These are phyloP conservation scores for Dendrobium huoshanense DNA, from an alignment of 106 monocot species.

Conservation along the genomic window DNA sequence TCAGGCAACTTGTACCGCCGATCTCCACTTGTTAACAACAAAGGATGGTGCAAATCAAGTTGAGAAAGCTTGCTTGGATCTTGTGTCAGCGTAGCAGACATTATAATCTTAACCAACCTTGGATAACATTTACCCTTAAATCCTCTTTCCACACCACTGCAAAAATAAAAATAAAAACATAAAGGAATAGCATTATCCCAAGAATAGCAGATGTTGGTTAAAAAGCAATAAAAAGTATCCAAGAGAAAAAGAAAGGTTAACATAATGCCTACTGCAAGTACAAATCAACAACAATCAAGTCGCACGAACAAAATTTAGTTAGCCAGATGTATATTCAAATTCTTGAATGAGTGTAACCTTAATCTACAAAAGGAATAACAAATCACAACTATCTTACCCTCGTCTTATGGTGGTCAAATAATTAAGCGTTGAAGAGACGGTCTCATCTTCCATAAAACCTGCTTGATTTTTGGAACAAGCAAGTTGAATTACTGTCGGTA, in stretches of 20 bases:
- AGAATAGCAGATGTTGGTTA: not conserved
- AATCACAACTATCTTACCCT: conserved; percentile 33
- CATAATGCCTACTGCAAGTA: not conserved
- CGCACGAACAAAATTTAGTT: not conserved
- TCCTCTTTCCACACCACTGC: conserved; percentile 62
- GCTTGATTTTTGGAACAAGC: conserved; percentile 31
- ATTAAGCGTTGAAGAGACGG: conserved; percentile 13
- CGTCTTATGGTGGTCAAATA: conserved; percentile 68
- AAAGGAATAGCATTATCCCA: not conserved
- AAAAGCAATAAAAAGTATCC: not conserved
- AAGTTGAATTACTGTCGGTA: conserved; percentile 70
- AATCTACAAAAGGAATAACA: not conserved
- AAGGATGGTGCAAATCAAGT: conserved; percentile 79
- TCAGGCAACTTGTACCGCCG: conserved; percentile 75
- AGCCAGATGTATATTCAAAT: not conserved
- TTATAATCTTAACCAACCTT: conserved; percentile 70
- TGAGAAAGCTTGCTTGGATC: conserved; percentile 96
- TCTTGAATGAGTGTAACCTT: not conserved
- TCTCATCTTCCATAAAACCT: conserved; percentile 12
- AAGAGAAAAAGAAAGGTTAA: not conserved
- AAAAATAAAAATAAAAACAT: not conserved
- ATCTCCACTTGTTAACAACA: conserved; percentile 67
- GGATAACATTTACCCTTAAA: conserved; percentile 62
- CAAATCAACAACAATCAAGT: not conserved
- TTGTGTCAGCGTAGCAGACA: conserved; percentile 89